Evolutionary conservation across 164 flowering plant genomes (phyloP), one percentile per base, ranked within the genome.

Genomic region (Hamamelis virginiana): DNA sequence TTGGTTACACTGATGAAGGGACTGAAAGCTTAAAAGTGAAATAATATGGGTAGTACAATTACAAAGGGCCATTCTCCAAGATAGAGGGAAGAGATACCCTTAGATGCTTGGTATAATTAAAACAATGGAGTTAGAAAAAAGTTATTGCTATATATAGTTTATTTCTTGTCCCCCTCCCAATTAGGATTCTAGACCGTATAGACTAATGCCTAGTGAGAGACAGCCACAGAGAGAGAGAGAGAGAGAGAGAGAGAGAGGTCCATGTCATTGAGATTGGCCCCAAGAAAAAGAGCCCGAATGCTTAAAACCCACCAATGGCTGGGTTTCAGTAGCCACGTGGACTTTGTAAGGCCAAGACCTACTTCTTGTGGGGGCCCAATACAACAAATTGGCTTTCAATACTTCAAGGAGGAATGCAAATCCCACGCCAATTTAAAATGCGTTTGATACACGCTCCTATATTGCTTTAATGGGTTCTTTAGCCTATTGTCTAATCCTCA

Each of bases 271-370:
- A 19, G 33, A 71, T 71, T 69, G 75, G 75, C 21, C 43, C 75
- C 46, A 33, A 12, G 50, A 65, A 45, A 43, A 43, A 18, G 48
- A 48, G n/a, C 48, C 25, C n/a, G 45, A 43, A 61, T 61, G 70
- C 70, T 66, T 61, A 72, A 72, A 46, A 41, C 13, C 16, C 51
- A 27, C 75, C 75, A 60, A 60, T 66, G 18, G 45, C 21, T 66
- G 66, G 66, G 57, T 18, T 58, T n/a, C 18, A 47, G 43, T 14
- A 21, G 5, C 18, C 48, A 28, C 50, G 22, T 47, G 63, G 62
- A 57, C 33, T 45, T 22, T 58, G 8, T 33, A 41, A 28, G 9
- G 15, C 60, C 65, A 33, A 65, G 51, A 60, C 69, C 69, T 60
- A 72, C 51, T 59, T 47, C 51, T 59, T 47, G 21, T 48, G 69